Evolutionary conservation across 192 early-diverging fungal genomes (phyloP), one percentile per base, ranked within the genome.

Genomic region (Podila minutissima): DNA sequence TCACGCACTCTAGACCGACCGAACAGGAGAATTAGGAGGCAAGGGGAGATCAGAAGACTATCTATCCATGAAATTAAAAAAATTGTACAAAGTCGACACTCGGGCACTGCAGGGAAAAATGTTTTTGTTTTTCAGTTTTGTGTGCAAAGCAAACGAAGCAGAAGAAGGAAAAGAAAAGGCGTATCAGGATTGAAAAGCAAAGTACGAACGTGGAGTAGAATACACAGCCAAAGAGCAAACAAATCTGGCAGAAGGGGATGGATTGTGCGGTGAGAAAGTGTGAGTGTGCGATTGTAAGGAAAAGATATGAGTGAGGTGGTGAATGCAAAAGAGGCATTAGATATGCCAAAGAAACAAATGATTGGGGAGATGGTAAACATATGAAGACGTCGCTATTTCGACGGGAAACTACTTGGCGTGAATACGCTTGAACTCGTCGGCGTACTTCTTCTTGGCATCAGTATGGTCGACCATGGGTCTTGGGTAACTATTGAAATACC

Each of bases 401-500:
- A 15, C 41, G 13, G 41, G 22, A 55, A 58, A 28, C 57, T 57
- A 37, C 50, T 83, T 73, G 35, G 48, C 66, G 26, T 64, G 19
- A 0, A 66, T 76, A 48, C 71, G 66, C 71, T 89, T 89, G 62
- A 85, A 92, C 33, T 75, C 87, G 4, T 84, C 83, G 48, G 86
- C 66, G 49, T 76, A 83, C 64, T 79, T 75, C 41, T 88, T 82
- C 57, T 88, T 77, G 50, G 86, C 89, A 24, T 77, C 72, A 35
- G 84, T 83, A 66, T 94, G 93, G 38, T 94, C 91, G 6, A 94
- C 92, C 33, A 94, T 90, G 0, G 90, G 90, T 55, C 71, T 74
- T 26, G 87, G 84, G 65, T 94, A 93, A 17, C 88, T 84, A 57
- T 53, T 19, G 22, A 31, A 31, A n/a, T 49, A 31, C 57, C 12